Evolutionary conservation across 1,284 basidiomycete genomes (phyloP).

Genomic region (Sanghuangporus weigelae): DNA sequence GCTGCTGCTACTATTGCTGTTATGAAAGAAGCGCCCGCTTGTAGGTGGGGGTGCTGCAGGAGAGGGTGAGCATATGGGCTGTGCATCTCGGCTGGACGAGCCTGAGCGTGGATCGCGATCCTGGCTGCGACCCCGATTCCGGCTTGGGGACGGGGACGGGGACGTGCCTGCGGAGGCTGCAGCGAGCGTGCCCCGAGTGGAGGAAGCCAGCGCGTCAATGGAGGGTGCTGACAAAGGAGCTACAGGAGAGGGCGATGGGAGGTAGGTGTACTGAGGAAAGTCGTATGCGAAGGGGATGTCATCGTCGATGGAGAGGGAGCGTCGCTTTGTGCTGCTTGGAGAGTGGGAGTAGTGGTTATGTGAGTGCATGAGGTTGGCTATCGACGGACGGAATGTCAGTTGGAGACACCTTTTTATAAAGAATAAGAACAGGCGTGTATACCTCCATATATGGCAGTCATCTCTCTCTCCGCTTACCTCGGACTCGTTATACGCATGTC

Average conservation of each 20-base stretch:
- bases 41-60: not conserved
- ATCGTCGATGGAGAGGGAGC: not conserved
- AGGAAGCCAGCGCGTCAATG: not conserved
- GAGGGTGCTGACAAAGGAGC: not conserved
- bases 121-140: not conserved
- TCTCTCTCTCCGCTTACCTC: not conserved
- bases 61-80: not conserved
- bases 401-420: not conserved
- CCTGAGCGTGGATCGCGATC: not conserved
- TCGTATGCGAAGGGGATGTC: not conserved
- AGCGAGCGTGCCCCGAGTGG: not conserved
- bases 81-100: not conserved
- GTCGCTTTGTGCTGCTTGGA: not conserved
- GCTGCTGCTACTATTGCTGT: not conserved
- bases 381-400: not conserved
- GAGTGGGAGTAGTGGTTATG: not conserved
- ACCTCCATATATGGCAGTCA: not conserved
- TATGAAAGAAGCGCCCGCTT: not conserved
- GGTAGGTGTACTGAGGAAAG: not conserved
- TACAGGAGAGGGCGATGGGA: not conserved
- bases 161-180: not conserved
- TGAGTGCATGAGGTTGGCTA: not conserved
- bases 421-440: not conserved
- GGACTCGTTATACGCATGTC: not conserved
- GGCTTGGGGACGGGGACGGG: not conserved